Base-by-base conservation (phyloP, 2,329 filamentous ascomycete genomes). In the Penicillium sp. region DNA sequence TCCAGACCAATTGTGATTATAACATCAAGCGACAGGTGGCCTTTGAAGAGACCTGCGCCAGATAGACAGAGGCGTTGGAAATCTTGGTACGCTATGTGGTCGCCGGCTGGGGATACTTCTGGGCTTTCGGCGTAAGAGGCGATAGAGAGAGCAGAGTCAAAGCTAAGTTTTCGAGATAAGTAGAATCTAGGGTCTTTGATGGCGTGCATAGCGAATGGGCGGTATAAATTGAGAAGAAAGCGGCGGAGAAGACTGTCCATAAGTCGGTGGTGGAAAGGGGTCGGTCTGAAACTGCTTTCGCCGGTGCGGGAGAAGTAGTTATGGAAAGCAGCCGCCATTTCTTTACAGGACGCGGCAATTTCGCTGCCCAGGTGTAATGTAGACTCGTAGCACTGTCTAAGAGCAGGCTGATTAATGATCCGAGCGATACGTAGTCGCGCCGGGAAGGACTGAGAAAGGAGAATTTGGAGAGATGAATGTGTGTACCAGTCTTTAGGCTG, bases 151-250 rank as follows among this genome's bases (percentile, higher is more conserved):
- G 53, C 53, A 1, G 58, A 59, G 18, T 59, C 56, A 2, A 61
- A 29, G 33, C 58, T 57, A 15, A 61, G 42, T 24, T 61, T 63
- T 33, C 60, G 54, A 12, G 57, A 53, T 2, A 60, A 50, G 31
- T 60, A 58, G 42, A 61, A 60, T 21, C 54, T 57, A 1, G 57
- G 53, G 8, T 61, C 59, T 15, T 51, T 49, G 6, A 28, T 33
- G 9, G 57, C 54, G 33, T 54, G 42, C 3, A 61, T 43, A n/a
- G 49, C 46, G 29, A 63, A 63, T 15, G 60, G 59, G 12, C 57
- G 54, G 24, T 63, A 51, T 1, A 63, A 41, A 39, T 52, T 51
- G 6, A 61, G 16, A 5, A 59, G 23, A 18, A 54, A 59, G 8
- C 60, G 56, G 3, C 45, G 56, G 8, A 61, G 41, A 4, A 57